Percentiles rank a stretch among this genome's conserved stretches.
Conservation (phyloP, 331 rosid species). For the Malus hybrid region DNA sequence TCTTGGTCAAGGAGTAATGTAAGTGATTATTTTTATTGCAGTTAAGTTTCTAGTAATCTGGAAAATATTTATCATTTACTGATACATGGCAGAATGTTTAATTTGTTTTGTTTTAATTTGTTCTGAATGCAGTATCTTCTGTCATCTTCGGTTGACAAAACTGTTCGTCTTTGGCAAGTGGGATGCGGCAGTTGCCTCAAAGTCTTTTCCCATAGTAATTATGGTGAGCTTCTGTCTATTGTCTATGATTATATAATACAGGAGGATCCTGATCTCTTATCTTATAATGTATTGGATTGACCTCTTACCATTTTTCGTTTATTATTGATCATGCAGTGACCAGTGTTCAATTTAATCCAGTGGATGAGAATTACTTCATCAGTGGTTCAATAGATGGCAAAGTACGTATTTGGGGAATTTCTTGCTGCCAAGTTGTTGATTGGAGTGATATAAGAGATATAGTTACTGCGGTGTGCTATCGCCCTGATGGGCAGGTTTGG, state of each 20-base stretch:
- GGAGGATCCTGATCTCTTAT: not conserved
- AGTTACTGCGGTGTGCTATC: slow-evolving; percentile 87
- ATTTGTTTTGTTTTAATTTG: slow-evolving; percentile 4
- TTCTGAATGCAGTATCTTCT: slow-evolving; percentile 63
- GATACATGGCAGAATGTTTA: slow-evolving; percentile 5
- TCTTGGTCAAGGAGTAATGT: slow-evolving; percentile 95
- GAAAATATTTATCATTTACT: not conserved
- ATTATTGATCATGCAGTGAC: slow-evolving; percentile 53
- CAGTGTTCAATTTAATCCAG: slow-evolving; percentile 83
- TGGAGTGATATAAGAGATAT: slow-evolving; percentile 75
- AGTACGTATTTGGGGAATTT: slow-evolving; percentile 87
- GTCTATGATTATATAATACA: slow-evolving; percentile 1
- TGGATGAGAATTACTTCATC: slow-evolving; percentile 83
- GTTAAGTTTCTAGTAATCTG: slow-evolving; percentile 3
- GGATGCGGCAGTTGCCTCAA: slow-evolving; percentile 61
- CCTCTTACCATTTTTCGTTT: slow-evolving; percentile 9
- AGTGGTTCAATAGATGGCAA: slow-evolving; percentile 98
- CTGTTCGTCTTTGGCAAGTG: slow-evolving; percentile 92
- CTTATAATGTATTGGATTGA: slow-evolving; percentile 5
- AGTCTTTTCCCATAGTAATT: slow-evolving; percentile 84
- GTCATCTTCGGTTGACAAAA: slow-evolving; percentile 81
- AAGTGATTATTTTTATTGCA: slow-evolving; percentile 34
- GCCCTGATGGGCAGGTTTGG: slow-evolving; percentile 86
- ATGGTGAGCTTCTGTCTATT: slow-evolving; percentile 46
- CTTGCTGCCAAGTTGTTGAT: slow-evolving; percentile 76